phyloP scores from a whole-genome alignment of 2,329 filamentous ascomycete species.

The Pyricularia grisea region DNA sequence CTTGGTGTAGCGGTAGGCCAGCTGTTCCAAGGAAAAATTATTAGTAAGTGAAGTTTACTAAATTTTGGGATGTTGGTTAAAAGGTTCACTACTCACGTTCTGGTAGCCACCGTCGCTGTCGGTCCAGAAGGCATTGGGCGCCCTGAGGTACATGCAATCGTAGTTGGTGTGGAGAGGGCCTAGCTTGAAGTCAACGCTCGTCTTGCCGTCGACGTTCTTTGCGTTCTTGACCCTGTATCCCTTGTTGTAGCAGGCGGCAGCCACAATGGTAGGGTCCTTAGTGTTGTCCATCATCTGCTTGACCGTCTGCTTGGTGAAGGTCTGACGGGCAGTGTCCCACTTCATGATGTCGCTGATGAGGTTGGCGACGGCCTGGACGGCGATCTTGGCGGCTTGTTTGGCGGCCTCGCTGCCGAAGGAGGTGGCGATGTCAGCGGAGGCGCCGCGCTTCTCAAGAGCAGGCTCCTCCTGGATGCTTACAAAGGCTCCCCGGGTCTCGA shows the following conservation, averaged over 20 bases:
- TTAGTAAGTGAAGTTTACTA: background rate
- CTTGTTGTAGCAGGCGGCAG: constrained; percentile 1
- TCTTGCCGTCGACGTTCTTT: background rate
- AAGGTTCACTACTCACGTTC: background rate
- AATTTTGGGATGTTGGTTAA: background rate
- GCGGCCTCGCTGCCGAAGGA: background rate
- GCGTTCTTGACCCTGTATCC: background rate
- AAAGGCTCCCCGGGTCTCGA: background rate
- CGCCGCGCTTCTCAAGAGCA: background rate
- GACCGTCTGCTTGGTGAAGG: constrained; percentile 1
- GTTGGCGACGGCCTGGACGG: background rate
- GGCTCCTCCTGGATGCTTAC: background rate
- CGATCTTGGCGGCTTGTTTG: background rate
- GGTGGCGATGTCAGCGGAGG: background rate
- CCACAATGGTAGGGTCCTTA: background rate
- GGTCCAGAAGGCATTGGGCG: background rate
- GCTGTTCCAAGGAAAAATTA: background rate
- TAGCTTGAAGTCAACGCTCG: background rate
- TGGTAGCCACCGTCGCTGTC: background rate
- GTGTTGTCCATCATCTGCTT: background rate
- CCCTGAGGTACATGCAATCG: background rate
- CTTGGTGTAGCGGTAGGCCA: background rate
- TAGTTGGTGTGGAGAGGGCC: background rate
- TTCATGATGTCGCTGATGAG: background rate
- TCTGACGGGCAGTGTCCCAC: background rate